These are phyloP conservation scores for Nicotiana attenuata DNA, from an alignment of 257 asterid species.

Conservation along the genomic window DNA sequence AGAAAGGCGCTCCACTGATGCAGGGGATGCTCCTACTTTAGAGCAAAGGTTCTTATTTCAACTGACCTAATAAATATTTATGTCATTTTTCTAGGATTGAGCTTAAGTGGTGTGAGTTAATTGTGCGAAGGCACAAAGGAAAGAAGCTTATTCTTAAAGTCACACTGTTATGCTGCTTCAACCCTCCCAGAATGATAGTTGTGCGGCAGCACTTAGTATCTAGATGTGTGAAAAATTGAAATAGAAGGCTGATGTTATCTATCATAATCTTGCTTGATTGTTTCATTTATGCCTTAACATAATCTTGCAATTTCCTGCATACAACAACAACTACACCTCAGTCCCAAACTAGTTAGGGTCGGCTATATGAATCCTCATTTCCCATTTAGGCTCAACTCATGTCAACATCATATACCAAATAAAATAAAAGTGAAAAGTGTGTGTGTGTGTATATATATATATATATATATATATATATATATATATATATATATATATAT, in stretches of 20 bases:
- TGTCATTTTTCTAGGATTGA: background rate
- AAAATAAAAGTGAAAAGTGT: no score
- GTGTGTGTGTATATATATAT: no score
- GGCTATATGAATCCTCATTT: no score
- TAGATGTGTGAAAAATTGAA: background rate
- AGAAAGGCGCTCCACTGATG: constrained; percentile 74
- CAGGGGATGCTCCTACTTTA: constrained; percentile 69
- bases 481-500: no score
- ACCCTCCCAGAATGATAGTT: background rate
- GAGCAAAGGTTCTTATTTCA: constrained; percentile 71
- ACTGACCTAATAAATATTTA: constrained; percentile 6
- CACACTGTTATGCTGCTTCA: background rate
- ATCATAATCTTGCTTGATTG: background rate
- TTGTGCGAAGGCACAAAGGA: background rate
- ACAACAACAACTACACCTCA: no score
- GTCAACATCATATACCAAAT: no score
- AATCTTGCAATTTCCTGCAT: background rate
- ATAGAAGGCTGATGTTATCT: background rate
- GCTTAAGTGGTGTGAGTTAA: background rate
- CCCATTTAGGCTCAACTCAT: no score
- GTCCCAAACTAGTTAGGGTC: no score
- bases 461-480: no score
- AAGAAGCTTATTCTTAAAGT: background rate
- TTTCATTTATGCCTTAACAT: background rate
- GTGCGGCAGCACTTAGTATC: background rate